Base-by-base conservation (phyloP, 306 rosid genomes). In the Malus domestica region DNA sequence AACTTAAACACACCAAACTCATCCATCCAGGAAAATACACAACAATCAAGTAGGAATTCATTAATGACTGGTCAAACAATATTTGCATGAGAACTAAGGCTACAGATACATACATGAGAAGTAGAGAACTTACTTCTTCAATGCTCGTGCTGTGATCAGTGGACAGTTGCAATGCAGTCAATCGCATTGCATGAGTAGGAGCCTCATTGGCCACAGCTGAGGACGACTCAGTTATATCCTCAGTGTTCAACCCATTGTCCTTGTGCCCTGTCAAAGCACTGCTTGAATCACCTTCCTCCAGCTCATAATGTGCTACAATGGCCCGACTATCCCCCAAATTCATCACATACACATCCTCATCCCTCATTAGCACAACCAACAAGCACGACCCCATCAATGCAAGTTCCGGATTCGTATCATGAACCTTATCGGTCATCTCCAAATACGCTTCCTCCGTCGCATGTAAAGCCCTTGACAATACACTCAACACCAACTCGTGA, bases 321-420 rank as follows among this genome's bases (percentile, higher is more conserved):
- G 98, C 97, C 25, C 98, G 83, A 73, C 98, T 94, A 76, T 94
- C 98, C 78, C 98, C 98, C n/a, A 94, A 89, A 87, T 91, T 94
- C 97, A 94, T 94, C 71, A 92, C 96, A 79, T 92, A 92, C 54
- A 92, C 97, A 82, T 92, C 97, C 75, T 90, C 96, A 68, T 90
- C 96, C 88, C 97, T 92, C 97, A 92, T 92, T 71, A 92, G 88
- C 79, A 80, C 97, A 74, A 79, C 97, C 76, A 92, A 77, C 73
- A 92, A 84, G 66, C 97, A 92, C 13, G 97, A 92, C 46, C 97
- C 97, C 97, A 92, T 90, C 70, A 92, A 83, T 7, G 97, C 97
- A 58, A 92, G 91, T 90, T 92, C 97, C 6, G 97, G 96, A 70
- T 88, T 92, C 2, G 92, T 83, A 84, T 86, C 93, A 4, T 90